Evolutionary conservation across 306 rosid species (phyloP).

Genomic region (Pterocarpus macrocarpus): DNA sequence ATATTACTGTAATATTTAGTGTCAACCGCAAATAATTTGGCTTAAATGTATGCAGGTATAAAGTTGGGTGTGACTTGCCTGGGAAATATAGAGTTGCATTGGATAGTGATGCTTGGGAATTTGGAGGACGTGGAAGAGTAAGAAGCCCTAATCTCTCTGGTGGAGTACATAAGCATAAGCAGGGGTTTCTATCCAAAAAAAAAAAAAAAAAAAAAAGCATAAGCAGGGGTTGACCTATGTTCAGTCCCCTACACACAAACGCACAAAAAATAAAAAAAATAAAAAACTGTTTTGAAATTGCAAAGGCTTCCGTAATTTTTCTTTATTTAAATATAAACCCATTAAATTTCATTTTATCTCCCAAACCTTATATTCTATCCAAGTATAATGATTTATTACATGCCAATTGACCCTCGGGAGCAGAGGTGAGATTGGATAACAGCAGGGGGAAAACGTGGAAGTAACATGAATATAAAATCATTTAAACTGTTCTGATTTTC

Average conservation of each 20-base stretch:
- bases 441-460: not conserved
- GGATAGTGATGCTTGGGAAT: slow-evolving; percentile 84
- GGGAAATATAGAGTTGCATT: slow-evolving; percentile 97
- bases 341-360: not conserved
- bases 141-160: slow-evolving; percentile 52
- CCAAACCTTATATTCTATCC: not conserved
- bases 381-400: slow-evolving; percentile 20
- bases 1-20: slow-evolving; percentile 1
- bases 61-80: slow-evolving; percentile 97
- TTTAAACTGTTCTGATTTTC: slow-evolving; percentile 9
- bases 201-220: too few species aligned
- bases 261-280: not conserved
- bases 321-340: not conserved
- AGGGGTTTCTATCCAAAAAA: not conserved
- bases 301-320: slow-evolving; percentile 16
- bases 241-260: not conserved
- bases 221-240: not conserved
- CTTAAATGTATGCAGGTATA: slow-evolving; percentile 69
- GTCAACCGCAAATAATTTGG: slow-evolving; percentile 40
- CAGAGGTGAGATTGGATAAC: not conserved
- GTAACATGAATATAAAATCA: slow-evolving; percentile 3
- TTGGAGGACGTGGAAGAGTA: slow-evolving; percentile 97
- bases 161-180: slow-evolving; percentile 17
- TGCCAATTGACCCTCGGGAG: not conserved
- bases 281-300: not conserved